These are phyloP conservation scores for Orbilia blumenaviensis DNA, from an alignment of 2,329 filamentous ascomycete genomes.

Conservation along the genomic window DNA sequence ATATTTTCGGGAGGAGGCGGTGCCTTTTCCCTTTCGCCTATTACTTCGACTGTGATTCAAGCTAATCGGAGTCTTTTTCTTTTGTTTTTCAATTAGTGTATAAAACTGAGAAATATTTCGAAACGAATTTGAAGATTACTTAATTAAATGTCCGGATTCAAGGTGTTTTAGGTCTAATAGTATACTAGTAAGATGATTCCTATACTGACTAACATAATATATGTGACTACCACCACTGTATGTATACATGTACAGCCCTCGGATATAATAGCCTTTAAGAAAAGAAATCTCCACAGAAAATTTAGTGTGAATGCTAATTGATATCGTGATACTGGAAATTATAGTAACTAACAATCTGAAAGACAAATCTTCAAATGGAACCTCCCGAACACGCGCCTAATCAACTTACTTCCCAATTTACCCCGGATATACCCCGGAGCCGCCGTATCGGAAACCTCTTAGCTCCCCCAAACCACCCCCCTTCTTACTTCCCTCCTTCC, in stretches of 20 bases:
- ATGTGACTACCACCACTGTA: background rate
- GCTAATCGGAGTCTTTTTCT: no score
- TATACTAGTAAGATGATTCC: background rate
- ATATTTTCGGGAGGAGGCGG: background rate
- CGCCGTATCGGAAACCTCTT: background rate
- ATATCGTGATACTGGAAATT: background rate
- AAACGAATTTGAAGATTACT: background rate
- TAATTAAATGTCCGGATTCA: background rate
- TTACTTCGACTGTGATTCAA: background rate
- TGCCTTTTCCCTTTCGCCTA: background rate
- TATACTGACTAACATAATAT: no score
- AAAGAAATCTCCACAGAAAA: no score
- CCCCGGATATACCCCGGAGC: background rate
- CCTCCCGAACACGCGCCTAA: background rate
- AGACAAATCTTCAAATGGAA: background rate
- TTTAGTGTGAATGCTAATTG: background rate
- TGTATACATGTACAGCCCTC: background rate
- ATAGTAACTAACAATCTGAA: background rate
- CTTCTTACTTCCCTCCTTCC: no score
- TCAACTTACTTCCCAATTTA: background rate
- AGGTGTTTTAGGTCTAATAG: background rate
- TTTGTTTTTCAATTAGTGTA: background rate
- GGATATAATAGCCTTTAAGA: background rate
- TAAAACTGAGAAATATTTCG: constrained; percentile 1
- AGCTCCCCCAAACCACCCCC: no score